Evolutionary conservation across 192 early-diverging fungal genomes (phyloP), one percentile per base, ranked within the genome.

Genomic region (Linnemannia exigua): DNA sequence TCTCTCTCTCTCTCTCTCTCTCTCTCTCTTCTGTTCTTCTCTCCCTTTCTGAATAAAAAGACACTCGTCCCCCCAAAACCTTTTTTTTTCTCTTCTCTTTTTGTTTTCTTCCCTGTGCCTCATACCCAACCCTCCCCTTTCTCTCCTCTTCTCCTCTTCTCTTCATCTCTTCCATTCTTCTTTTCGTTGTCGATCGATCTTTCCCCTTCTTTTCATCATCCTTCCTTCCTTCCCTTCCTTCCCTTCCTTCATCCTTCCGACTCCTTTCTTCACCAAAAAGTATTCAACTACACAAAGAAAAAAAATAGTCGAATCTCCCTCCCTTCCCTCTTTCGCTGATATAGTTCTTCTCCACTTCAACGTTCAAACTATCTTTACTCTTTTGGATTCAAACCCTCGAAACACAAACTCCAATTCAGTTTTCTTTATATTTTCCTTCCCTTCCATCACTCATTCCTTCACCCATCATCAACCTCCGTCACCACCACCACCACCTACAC

Each of bases 231-330:
- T 73, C 78, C n/a, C 28, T 73, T 37, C 38, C 5, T 12, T 22
- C 0, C 46, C 14, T 17, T 48, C 33, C 51, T 16, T 41, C 37
- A 36, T 28, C 31, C 1, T 38, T 58, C 36, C 38, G 25, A 16
- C 58, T 67, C n/a, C 28, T 63, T 31, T 63, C 58, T 15, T 16
- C n/a, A n/a, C n/a, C n/a, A n/a, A 63, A n/a, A 63, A 5, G 28
- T 63, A 31, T 63, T 63, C 58, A 63, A 31, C 28, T 63, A 63
- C 58, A 15, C 6, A 20, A 54, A 54, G 11, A 54, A 54, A 19
- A 63, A 63, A 63, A 31, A 63, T 14, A 67, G 71, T 74, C 63
- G 71, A 80, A 79, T 72, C 79, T 67, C 71, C 67, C 28, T 74
- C 72, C 41, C 58, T 54, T n/a, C 44, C 37, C 41, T 72, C 22